Percentiles rank a stretch among this genome's conserved stretches.
Conservation (phyloP, 257 asterid species). For the Verbascum thapsus region DNA sequence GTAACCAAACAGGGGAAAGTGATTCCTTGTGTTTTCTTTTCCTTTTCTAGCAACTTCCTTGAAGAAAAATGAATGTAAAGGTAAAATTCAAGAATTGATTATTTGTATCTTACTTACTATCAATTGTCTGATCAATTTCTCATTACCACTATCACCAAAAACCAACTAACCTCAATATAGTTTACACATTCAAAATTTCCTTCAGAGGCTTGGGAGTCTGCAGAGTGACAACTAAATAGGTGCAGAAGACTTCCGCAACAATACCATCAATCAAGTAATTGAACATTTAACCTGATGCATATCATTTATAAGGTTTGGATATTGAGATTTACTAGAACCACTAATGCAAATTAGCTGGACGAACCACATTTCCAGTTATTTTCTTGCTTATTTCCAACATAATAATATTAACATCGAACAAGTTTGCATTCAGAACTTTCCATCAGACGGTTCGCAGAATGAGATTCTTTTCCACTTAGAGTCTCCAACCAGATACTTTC, state of each 20-base stretch:
- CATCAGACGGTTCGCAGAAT: no score
- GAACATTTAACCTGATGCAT: background rate
- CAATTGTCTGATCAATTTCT: background rate
- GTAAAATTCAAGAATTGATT: background rate
- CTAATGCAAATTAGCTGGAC: background rate
- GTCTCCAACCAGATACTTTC: background rate
- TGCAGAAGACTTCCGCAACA: constrained; percentile 5
- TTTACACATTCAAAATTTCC: background rate
- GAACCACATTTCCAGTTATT: background rate
- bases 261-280: background rate
- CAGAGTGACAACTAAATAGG: background rate
- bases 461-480: background rate
- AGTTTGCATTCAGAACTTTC: background rate
- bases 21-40: no score
- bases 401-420: background rate
- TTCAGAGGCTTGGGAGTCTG: background rate
- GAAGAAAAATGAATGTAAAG: no score
- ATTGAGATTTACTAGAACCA: background rate
- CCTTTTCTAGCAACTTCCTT: no score
- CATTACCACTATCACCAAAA: background rate
- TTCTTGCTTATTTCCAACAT: background rate
- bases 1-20: no score
- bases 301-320: background rate
- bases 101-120: background rate
- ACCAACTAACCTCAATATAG: constrained; percentile 7